Evolutionary conservation across 2,329 filamentous ascomycete genomes (phyloP).

Genomic region (Chaetothyriales sp.): DNA sequence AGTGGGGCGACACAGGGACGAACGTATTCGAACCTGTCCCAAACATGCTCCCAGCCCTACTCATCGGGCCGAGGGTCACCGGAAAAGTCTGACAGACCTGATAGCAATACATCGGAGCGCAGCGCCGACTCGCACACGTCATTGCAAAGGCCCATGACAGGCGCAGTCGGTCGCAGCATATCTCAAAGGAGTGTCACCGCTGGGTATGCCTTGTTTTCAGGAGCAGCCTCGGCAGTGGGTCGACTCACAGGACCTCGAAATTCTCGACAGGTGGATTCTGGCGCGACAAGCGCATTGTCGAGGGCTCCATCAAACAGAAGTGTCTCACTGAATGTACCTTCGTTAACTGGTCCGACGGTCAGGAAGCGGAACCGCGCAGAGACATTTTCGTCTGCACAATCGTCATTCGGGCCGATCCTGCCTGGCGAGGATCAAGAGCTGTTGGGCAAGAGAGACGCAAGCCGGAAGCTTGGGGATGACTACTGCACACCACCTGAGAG

Average conservation of each 20-base stretch:
- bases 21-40: slow-evolving; percentile 17
- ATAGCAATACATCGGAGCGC: slow-evolving; percentile 44
- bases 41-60: slow-evolving; percentile 20
- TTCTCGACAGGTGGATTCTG: not conserved
- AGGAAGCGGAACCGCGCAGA: slow-evolving; percentile 4
- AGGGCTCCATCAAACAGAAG: slow-evolving; percentile 16
- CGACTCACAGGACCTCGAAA: slow-evolving; percentile 6
- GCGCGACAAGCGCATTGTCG: slow-evolving; percentile 2
- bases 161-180: slow-evolving; percentile 15
- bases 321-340: slow-evolving; percentile 12
- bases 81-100: slow-evolving; percentile 40
- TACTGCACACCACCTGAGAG: slow-evolving; percentile 12
- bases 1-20: slow-evolving; percentile 14
- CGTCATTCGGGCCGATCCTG: slow-evolving; percentile 2
- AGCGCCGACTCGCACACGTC: slow-evolving; percentile 19
- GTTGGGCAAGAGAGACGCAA: slow-evolving; percentile 7
- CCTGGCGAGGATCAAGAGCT: slow-evolving; percentile 11
- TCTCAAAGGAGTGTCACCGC: slow-evolving; percentile 17
- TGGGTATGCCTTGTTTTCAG: slow-evolving; percentile 16
- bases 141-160: slow-evolving; percentile 25
- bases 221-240: slow-evolving; percentile 18
- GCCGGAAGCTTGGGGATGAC: slow-evolving; percentile 3
- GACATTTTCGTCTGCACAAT: slow-evolving; percentile 11
- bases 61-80: slow-evolving; percentile 23
- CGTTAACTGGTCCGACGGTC: not conserved